Evolutionary conservation across 805 yeast genomes (phyloP), one percentile per base, ranked within the genome.

Genomic region (Pachysolen tannophilus): DNA sequence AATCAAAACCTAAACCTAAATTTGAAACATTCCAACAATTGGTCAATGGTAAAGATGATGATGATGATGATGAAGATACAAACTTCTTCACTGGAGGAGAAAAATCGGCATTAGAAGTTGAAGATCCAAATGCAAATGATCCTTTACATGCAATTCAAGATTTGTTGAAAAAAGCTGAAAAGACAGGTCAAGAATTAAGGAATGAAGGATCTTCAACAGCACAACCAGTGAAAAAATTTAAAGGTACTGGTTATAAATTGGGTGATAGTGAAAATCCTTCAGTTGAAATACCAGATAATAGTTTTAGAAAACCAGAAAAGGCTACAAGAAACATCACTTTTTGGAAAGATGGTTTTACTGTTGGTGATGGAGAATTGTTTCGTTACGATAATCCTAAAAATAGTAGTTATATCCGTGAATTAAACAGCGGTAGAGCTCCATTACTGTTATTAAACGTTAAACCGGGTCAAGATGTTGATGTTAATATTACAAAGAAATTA

Each of bases 281-380:
- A 1, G 46, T 46, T 26, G 40, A 37, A 8, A 34, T 50, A 16
- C 55, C 49, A 8, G 68, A 66, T 41, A 41, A 49, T 8, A 34
- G 41, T 17, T 43, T 49, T 5, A 44, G 46, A 23, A 53, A 46
- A 26, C 49, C 55, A 3, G 65, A 60, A 26, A 78, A 75, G 39
- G 95, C 81, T 5, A 68, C 71, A 13, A 72, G 97, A 50, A 82
- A 82, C 28, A 81, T 92, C 42, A 85, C 94, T 0, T 90, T 92
- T 55, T 92, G 98, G 98, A 81, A 78, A 46, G 90, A 92, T 50
- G 98, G 98, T 2, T 92, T 92, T 60, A 85, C 86, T 43, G 87
- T 92, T 18, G 97, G 92, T 21, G 95, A 88, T 32, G 97, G 97
- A 2, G 74, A 75, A 17, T 67, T 92, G 37, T 80, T 72, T 55